Evolutionary conservation across 2,329 filamentous ascomycete genomes (phyloP).

Genomic region (Tolypocladium pustulatum): DNA sequence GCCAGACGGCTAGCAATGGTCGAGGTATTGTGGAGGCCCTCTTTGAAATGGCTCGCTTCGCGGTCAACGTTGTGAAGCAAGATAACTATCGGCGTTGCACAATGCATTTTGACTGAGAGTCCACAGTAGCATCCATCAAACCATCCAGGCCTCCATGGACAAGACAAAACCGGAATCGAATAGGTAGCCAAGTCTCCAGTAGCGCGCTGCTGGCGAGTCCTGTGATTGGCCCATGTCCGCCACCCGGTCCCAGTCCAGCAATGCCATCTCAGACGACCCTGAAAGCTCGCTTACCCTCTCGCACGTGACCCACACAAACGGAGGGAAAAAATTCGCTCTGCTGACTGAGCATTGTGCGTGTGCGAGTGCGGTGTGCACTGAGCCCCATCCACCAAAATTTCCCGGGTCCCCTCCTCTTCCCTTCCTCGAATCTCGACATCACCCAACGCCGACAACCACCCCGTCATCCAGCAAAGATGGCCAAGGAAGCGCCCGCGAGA

Average conservation of each 20-base stretch:
- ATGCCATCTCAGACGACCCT: background rate
- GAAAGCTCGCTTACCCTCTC: conserved; percentile 9
- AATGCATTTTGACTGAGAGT: too few species aligned
- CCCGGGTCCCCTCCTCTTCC: conserved; percentile 5
- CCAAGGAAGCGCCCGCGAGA: conserved; percentile 47
- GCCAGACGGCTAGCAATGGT: background rate
- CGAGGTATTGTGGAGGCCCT: background rate
- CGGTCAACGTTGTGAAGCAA: background rate
- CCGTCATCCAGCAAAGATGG: conserved; percentile 36
- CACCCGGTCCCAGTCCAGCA: background rate
- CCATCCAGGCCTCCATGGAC: background rate
- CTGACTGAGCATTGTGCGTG: background rate
- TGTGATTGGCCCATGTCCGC: background rate
- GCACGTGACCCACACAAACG: conserved; percentile 17
- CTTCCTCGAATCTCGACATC: conserved; percentile 12
- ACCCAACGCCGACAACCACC: conserved; percentile 18
- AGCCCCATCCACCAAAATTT: conserved; percentile 13
- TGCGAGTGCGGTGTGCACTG: background rate
- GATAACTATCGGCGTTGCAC: background rate
- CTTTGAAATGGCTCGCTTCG: background rate
- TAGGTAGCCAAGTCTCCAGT: background rate
- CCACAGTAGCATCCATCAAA: background rate
- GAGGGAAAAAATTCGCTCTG: background rate
- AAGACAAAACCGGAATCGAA: too few species aligned
- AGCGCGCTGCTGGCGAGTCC: background rate